Conservation (phyloP, 129 eudicot species). For the Tanacetum coccineum region DNA sequence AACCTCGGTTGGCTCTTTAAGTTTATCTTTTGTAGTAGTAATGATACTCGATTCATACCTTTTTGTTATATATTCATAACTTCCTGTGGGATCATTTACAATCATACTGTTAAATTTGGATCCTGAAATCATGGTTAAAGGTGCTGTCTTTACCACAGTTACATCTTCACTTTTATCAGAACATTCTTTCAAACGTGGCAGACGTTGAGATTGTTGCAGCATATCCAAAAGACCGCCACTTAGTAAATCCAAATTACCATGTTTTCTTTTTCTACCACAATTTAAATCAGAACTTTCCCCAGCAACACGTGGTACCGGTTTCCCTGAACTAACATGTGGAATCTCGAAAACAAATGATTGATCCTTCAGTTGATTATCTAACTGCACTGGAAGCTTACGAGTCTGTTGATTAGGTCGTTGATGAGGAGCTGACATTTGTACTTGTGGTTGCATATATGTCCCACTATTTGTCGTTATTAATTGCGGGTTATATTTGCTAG, state of each 20-base stretch:
- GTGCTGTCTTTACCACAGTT: constrained; percentile 4
- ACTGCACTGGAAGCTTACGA: constrained; percentile 18
- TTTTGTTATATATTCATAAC: constrained; percentile 5
- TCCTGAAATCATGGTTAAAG: constrained; percentile 8
- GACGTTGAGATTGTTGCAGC: not conserved
- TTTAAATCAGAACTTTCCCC: constrained; percentile 1
- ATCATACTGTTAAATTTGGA: not conserved
- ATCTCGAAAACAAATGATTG: constrained; percentile 14
- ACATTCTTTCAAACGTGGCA: constrained; percentile 24
- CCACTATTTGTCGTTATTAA: constrained; percentile 6
- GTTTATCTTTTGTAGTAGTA: constrained; percentile 6
- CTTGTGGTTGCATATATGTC: constrained; percentile 12
- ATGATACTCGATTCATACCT: constrained; percentile 9
- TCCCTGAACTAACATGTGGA: constrained; percentile 11
- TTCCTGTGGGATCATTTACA: constrained; percentile 15
- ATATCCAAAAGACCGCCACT: constrained; percentile 17
- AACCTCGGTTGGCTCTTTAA: not conserved
- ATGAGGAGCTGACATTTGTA: constrained; percentile 9
- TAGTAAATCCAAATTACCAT: too few species aligned
- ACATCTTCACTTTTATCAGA: not conserved
- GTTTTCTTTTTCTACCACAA: not conserved
- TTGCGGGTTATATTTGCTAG: constrained; percentile 9
- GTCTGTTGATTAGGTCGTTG: constrained; percentile 12
- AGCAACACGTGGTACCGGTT: not conserved
- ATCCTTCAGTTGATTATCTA: not conserved